Percentiles rank a stretch among this genome's conserved stretches.
These are phyloP conservation scores for Dissoconium aciculare DNA, from an alignment of 2,329 filamentous ascomycete species.

Conservation along the genomic window DNA sequence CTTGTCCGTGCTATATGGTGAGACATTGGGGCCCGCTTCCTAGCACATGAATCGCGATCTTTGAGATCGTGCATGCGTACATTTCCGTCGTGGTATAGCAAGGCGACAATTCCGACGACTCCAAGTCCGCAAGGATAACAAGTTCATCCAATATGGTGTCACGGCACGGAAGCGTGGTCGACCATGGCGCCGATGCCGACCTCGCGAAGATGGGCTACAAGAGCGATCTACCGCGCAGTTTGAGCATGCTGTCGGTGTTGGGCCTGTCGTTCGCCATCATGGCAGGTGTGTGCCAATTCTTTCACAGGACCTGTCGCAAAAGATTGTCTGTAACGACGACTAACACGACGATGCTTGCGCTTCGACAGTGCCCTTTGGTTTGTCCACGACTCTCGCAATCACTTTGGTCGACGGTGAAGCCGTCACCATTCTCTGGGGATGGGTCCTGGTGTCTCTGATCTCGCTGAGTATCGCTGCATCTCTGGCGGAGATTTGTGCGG, in stretches of 20 bases:
- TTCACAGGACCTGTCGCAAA: too few species aligned
- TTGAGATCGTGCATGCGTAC: too few species aligned
- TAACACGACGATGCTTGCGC: too few species aligned
- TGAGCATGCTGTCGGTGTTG: slow-evolving; percentile 55
- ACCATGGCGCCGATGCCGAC: slow-evolving; percentile 40
- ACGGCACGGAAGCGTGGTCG: slow-evolving; percentile 18
- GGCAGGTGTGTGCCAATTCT: slow-evolving; percentile 34
- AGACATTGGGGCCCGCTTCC: too few species aligned
- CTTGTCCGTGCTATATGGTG: too few species aligned
- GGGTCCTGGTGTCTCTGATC: slow-evolving; percentile 50
- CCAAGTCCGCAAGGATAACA: too few species aligned
- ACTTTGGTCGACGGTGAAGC: slow-evolving; percentile 52
- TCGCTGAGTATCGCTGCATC: slow-evolving; percentile 50
- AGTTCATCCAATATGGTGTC: too few species aligned
- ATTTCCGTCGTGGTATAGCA: too few species aligned
- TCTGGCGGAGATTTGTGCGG: slow-evolving; percentile 53
- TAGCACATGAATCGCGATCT: too few species aligned
- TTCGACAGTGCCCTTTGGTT: slow-evolving; percentile 46
- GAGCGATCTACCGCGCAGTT: slow-evolving; percentile 48
- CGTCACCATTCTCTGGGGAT: slow-evolving; percentile 57
- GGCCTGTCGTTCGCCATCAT: slow-evolving; percentile 62
- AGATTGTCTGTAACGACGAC: too few species aligned
- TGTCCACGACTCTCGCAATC: slow-evolving; percentile 54
- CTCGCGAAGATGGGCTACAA: slow-evolving; percentile 54
- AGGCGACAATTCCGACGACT: too few species aligned